phyloP scores from a whole-genome alignment of 2,329 filamentous ascomycete genomes.

The Drechslerella stenobrocha region DNA sequence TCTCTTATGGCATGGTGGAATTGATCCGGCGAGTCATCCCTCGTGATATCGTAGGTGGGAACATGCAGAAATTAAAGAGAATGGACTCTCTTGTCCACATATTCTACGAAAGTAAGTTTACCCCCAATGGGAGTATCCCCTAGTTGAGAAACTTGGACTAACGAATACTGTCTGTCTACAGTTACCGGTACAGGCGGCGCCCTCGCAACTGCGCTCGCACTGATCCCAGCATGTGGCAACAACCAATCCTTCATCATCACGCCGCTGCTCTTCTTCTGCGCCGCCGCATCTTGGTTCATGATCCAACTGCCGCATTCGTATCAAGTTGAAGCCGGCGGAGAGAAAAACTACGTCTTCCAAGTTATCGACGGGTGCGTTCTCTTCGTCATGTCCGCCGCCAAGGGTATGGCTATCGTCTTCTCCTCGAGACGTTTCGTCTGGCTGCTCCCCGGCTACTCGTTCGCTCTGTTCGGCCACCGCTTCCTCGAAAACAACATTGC shows the following conservation, averaged over 20 bases:
- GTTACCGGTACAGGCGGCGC: constrained; percentile 60
- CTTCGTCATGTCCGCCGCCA: constrained; percentile 59
- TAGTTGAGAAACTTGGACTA: background rate
- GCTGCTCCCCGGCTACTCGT: constrained; percentile 60
- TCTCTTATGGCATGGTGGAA: constrained; percentile 60
- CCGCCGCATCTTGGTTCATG: constrained; percentile 59
- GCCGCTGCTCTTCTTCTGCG: constrained; percentile 58
- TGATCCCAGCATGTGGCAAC: constrained; percentile 61
- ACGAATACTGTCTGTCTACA: constrained; percentile 59
- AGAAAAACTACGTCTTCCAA: constrained; percentile 39
- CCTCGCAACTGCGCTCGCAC: constrained; percentile 59
- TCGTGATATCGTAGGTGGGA: constrained; percentile 60
- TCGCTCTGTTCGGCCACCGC: constrained; percentile 60
- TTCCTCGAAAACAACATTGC: constrained; percentile 61
- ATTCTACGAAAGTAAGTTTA: constrained; percentile 51
- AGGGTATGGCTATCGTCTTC: constrained; percentile 59
- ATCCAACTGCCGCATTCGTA: constrained; percentile 57
- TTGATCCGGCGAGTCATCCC: constrained; percentile 61
- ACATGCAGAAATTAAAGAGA: constrained; percentile 60
- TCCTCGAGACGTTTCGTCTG: constrained; percentile 60
- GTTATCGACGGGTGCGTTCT: constrained; percentile 56
- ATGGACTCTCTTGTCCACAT: constrained; percentile 57
- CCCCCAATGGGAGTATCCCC: background rate
- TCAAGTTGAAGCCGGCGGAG: constrained; percentile 29
- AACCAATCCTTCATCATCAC: constrained; percentile 62